Evolutionary conservation across 164 flowering plant species (phyloP), one percentile per base, ranked within the genome.

Genomic region (Magnolia kwangsiensis): DNA sequence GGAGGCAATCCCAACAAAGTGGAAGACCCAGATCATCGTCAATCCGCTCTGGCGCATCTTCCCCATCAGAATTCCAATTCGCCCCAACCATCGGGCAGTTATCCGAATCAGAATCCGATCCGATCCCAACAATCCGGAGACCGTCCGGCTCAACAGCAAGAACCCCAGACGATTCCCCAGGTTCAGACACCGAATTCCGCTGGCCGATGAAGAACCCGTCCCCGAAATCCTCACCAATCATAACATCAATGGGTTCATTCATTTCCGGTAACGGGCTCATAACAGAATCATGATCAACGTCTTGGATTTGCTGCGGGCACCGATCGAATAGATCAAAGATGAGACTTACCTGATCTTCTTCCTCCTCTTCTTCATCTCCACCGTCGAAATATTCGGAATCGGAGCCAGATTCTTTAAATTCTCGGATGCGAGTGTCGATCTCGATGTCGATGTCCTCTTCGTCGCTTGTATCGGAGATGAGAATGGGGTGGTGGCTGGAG

Each of bases 1-100:
- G 88, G 58, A 91, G 83, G 6, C 91, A 87, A 84, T 90, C 95
- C 96, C 89, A 88, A 78, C 86, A 81, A 59, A 91, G 88, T 3
- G 82, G 88, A 50, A 80, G 73, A 71, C 79, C 84, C 6, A 72
- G 51, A 72, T 83, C 88, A 37, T 86, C 88, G 14, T 9, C 13
- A 2, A 7, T 71, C 18, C 59, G 27, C 19, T 81, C 87, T 64
- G 75, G 59, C 11, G 70, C 87, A 77, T 81, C 80, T 24, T 81
- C 90, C 18, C 78, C 81, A 19, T 72, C 89, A 8, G 76, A 75
- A 70, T 84, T 71, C 72, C 84, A 75, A 73, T 79, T 84, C 27
- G 76, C 75, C 45, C 79, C 86, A 18, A 76, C 67, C 50, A 69
- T 29, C n/a, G 50, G 20, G 18, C 63, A 31, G 37, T 72, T 85